phyloP scores from a whole-genome alignment of 345 rosid species.

The Firmiana major region DNA sequence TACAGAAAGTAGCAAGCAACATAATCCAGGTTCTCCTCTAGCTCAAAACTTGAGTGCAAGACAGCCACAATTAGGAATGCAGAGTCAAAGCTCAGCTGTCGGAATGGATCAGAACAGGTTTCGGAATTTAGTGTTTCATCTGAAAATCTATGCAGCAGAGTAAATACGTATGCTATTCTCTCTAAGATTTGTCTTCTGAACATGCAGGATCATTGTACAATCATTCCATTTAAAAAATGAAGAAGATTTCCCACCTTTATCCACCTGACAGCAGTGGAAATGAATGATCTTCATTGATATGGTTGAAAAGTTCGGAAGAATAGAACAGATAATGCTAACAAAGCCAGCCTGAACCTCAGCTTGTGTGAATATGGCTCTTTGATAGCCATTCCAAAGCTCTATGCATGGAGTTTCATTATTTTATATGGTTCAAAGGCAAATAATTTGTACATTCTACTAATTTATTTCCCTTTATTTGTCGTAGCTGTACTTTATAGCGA shows the following conservation, averaged over 20 bases:
- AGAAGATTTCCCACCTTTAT: constrained; percentile 79
- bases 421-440: constrained; percentile 17
- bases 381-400: constrained; percentile 8
- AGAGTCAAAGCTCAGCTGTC: constrained; percentile 31
- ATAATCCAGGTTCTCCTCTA: constrained; percentile 19
- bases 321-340: constrained; percentile 26
- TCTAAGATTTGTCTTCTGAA: constrained; percentile 17
- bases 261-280: constrained; percentile 35
- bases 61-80: constrained; percentile 24
- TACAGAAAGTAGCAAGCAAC: constrained; percentile 33
- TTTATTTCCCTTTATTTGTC: constrained; percentile 17
- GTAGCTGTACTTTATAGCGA: constrained; percentile 17
- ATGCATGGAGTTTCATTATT: constrained; percentile 15
- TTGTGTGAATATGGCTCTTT: neutral
- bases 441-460: constrained; percentile 34
- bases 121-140: neutral
- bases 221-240: constrained; percentile 72
- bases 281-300: constrained; percentile 20
- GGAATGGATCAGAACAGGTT: constrained; percentile 56
- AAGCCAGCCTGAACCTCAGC: constrained; percentile 18
- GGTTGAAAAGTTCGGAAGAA: constrained; percentile 18
- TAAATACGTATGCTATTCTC: neutral
- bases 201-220: constrained; percentile 47
- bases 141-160: neutral
- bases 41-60: constrained; percentile 22